Conservation (phyloP, 495 filamentous ascomycete genomes). For the Daldinia decipiens region DNA sequence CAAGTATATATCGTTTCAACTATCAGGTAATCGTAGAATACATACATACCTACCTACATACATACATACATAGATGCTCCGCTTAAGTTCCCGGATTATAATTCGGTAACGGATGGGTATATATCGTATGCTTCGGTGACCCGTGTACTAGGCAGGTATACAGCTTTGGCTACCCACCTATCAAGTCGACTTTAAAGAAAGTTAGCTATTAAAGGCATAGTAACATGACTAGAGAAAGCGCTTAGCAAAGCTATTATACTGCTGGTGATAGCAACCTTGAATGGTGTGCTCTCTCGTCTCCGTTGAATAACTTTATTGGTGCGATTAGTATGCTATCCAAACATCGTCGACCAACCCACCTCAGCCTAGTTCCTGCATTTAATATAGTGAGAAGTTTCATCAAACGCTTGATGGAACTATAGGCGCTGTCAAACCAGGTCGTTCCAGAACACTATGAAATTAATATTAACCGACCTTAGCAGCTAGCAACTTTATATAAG, state of each 20-base stretch:
- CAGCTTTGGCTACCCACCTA: too few relatives aligned
- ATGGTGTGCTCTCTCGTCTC: background rate
- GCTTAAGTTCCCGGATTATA: too few relatives aligned
- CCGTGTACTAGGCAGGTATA: too few relatives aligned
- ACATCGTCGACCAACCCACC: background rate
- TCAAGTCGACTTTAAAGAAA: too few relatives aligned
- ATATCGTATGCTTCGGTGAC: too few relatives aligned
- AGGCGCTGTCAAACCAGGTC: background rate
- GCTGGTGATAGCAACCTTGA: background rate
- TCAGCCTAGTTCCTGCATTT: slow-evolving; percentile 28
- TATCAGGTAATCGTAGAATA: background rate
- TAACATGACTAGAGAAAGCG: background rate
- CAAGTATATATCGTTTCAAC: background rate
- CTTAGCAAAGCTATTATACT: background rate
- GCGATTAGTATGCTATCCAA: slow-evolving; percentile 7
- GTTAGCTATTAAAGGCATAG: background rate
- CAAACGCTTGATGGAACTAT: background rate
- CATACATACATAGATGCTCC: too few relatives aligned
- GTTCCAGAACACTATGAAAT: slow-evolving; percentile 11
- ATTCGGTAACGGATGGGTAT: too few relatives aligned
- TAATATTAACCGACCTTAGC: too few relatives aligned
- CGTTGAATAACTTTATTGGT: slow-evolving; percentile 8
- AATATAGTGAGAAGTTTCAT: slow-evolving; percentile 12
- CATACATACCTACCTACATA: too few relatives aligned
- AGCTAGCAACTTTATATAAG: background rate